Conservation (phyloP, 805 yeast species). For the Isabelozyma rhagii region DNA sequence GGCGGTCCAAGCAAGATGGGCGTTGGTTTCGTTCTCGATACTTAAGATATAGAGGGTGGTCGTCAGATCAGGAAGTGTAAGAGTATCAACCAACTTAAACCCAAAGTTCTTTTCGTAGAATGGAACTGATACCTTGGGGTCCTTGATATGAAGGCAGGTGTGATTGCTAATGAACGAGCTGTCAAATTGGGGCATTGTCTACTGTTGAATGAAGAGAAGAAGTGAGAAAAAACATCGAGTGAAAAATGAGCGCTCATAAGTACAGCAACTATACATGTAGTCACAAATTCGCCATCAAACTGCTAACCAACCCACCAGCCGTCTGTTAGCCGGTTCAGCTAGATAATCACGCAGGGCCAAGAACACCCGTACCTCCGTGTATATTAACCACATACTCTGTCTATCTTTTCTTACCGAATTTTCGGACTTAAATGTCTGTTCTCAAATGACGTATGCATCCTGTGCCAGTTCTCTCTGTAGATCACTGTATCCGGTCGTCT, state of each 20-base stretch:
- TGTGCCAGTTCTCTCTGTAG: too few species aligned
- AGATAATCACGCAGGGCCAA: too few species aligned
- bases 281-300: too few species aligned
- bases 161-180: conserved; percentile 52
- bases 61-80: conserved; percentile 52
- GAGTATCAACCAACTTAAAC: conserved; percentile 54
- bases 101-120: conserved; percentile 79
- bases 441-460: too few species aligned
- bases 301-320: too few species aligned
- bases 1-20: conserved; percentile 37
- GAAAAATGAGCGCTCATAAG: too few species aligned
- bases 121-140: conserved; percentile 67
- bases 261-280: background rate
- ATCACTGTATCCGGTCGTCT: too few species aligned
- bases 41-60: conserved; percentile 72
- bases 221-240: background rate
- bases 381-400: too few species aligned
- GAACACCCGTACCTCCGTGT: too few species aligned
- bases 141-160: conserved; percentile 77
- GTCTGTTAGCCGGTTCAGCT: too few species aligned
- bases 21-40: conserved; percentile 42
- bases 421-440: too few species aligned
- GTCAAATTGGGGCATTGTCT: conserved; percentile 30
- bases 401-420: too few species aligned
- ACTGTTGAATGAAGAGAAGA: background rate